Evolutionary conservation across 192 early-diverging fungal genomes (phyloP).

Genomic region (Umbelopsis isabellina): DNA sequence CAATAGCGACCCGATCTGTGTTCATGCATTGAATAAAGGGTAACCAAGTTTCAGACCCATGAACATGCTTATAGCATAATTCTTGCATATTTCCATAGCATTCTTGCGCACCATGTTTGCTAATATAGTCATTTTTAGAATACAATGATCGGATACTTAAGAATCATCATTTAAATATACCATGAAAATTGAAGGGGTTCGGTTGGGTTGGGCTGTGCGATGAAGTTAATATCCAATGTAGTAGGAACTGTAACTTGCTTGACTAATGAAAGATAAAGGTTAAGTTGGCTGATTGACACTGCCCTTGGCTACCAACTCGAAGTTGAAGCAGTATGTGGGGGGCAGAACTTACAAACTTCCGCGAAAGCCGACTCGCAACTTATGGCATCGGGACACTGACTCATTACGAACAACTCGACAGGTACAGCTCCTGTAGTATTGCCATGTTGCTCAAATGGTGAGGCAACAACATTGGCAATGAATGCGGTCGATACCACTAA

Average conservation of each 20-base stretch:
- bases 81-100: conserved; percentile 55
- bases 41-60: conserved; percentile 44
- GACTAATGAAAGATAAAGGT: background rate
- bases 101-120: conserved; percentile 48
- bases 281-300: background rate
- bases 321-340: background rate
- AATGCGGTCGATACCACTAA: background rate
- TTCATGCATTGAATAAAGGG: conserved; percentile 49
- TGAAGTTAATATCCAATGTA: conserved; percentile 31
- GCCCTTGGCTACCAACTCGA: background rate
- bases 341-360: conserved; percentile 41
- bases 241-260: conserved; percentile 13
- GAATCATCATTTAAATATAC: background rate
- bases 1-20: conserved; percentile 27
- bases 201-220: conserved; percentile 6
- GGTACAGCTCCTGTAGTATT: conserved; percentile 28
- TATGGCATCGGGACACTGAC: conserved; percentile 67
- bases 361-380: conserved; percentile 55
- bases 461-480: background rate
- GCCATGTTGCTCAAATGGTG: no score
- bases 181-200: conserved; percentile 15
- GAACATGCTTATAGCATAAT: conserved; percentile 48
- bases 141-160: background rate
- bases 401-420: conserved; percentile 76
- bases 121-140: conserved; percentile 3